Base-by-base conservation (phyloP, 192 early-diverging fungal genomes). In the Entrophospora sp. region DNA sequence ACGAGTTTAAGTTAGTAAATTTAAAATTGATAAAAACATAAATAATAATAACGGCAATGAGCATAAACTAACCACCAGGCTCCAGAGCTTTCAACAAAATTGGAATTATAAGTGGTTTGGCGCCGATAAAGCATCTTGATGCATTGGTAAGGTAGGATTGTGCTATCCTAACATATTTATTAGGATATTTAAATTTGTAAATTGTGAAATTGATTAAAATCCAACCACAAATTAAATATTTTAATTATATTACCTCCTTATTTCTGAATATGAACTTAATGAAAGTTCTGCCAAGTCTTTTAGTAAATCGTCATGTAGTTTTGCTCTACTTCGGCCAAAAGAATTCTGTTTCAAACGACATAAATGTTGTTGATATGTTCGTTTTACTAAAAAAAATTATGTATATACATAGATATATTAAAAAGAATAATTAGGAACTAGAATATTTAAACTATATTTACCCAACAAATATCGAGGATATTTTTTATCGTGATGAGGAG, bases 291-390 rank as follows among this genome's bases (percentile, higher is more conserved):
- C 68, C 22, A 90, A 57, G 63, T 83, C 79, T 4, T 67, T 37
- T 14, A 89, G 56, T 31, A 88, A 60, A 20, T 67, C 37, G 62
- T 85, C 80, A 49, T 85, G 78, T 9, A 86, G 18, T 13, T 67
- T 68, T 1, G 77, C 75, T 43, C 78, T 72, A 25, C 69, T 59
- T 36, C 79, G 69, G 12, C 76, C 75, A 60, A 73, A 70, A 0
- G 76, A 67, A 48, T 89, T 89, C 51, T 83, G 74, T 36, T 80
- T 75, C 6, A 89, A 61, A 24, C 88, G 72, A 18, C 72, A 43
- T 30, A 82, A 48, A 59, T 89, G 88, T 2, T 73, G 65, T 13
- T 75, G 67, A 28, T 79, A 75, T 1, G 77, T 81, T 8, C 82
- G 79, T 53, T 74, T 74, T 22, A 82, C 77, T 48, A 40, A 12